phyloP scores from a whole-genome alignment of 441 rosid species.

The Daphne laureola region DNA sequence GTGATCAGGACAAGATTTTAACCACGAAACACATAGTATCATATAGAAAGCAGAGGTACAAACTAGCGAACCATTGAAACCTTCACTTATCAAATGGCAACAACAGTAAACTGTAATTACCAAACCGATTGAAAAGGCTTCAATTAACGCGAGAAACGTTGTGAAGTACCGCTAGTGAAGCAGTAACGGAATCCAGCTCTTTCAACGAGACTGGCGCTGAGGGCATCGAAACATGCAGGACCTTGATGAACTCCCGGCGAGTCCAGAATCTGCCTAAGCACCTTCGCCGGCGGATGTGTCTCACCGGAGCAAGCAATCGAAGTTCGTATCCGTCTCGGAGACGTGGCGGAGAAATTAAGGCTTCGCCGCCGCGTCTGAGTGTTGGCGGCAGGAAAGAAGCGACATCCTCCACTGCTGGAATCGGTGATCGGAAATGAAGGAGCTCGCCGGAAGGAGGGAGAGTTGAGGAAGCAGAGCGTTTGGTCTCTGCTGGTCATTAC shows the following conservation, averaged over 20 bases:
- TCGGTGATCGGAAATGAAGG: conserved; percentile 1
- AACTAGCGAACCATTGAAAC: too few relatives aligned
- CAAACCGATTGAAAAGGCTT: too few relatives aligned
- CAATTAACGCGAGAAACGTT: background rate
- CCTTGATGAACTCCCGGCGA: conserved; percentile 83
- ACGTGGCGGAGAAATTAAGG: background rate
- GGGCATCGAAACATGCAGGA: conserved; percentile 95
- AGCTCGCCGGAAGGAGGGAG: conserved; percentile 2
- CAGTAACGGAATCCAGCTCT: conserved; percentile 73
- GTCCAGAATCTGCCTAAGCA: conserved; percentile 51
- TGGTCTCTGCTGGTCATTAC: conserved; percentile 4
- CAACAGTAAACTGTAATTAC: too few relatives aligned
- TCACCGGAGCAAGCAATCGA: conserved; percentile 12
- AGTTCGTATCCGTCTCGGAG: background rate
- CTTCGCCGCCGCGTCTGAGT: background rate
- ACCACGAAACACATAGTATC: background rate
- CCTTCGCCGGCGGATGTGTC: conserved; percentile 38
- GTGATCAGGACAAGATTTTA: background rate
- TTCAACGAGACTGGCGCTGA: conserved; percentile 80
- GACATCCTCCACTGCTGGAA: conserved; percentile 6
- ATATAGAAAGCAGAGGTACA: too few relatives aligned
- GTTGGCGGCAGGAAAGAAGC: background rate
- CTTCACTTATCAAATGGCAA: too few relatives aligned
- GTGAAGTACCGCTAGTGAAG: conserved; percentile 62
- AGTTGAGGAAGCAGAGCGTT: conserved; percentile 3